Conservation (phyloP, 164 flowering plant species). For the Aristolochia californica region DNA sequence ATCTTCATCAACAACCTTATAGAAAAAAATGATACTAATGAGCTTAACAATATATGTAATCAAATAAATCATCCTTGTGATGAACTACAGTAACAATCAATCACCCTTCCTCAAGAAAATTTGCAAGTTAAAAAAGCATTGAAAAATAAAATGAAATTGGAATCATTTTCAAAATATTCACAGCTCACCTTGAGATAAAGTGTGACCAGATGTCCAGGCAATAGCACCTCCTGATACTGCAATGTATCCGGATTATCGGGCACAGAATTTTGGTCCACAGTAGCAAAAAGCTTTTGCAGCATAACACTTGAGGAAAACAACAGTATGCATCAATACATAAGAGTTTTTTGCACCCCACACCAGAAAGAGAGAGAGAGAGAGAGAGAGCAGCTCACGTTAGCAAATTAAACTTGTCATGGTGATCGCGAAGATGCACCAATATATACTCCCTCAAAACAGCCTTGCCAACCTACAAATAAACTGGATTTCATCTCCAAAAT, state of each 20-base stretch:
- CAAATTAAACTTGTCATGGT: conserved; percentile 76
- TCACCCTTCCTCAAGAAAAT: too few relatives aligned
- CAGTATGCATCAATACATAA: background rate
- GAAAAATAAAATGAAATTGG: too few relatives aligned
- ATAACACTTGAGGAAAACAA: conserved; percentile 40
- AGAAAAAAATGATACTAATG: too few relatives aligned
- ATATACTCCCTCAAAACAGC: conserved; percentile 58
- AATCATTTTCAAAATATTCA: too few relatives aligned
- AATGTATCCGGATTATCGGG: conserved; percentile 79
- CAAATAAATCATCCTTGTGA: too few relatives aligned
- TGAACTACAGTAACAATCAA: too few relatives aligned
- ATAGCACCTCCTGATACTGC: conserved; percentile 83
- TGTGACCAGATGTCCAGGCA: conserved; percentile 80
- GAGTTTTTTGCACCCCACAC: background rate
- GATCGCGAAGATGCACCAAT: conserved; percentile 64
- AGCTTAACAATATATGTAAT: too few relatives aligned
- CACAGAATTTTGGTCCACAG: conserved; percentile 72
- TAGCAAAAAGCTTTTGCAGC: conserved; percentile 91
- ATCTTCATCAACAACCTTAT: too few relatives aligned
- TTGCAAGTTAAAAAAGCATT: too few relatives aligned
- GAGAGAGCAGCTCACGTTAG: conserved; percentile 55
- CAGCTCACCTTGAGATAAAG: conserved; percentile 68
- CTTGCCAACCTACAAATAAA: conserved; percentile 52
- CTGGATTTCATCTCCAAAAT: background rate
- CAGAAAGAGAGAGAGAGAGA: background rate